phyloP scores from a whole-genome alignment of 306 rosid species.

The Astragalus glycyphyllos region DNA sequence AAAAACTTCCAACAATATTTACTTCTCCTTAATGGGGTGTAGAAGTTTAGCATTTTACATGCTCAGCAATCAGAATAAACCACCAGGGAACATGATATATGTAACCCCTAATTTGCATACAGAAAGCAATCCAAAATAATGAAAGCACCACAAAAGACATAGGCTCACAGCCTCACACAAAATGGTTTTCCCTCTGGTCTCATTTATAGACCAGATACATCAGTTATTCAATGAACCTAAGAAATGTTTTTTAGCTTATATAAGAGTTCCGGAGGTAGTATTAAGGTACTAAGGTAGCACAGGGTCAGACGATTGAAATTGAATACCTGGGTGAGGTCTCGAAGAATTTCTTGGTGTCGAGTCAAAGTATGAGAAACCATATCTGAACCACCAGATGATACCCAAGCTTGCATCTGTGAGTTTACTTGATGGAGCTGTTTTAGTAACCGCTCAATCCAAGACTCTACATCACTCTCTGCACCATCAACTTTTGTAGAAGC shows the following conservation, averaged over 20 bases:
- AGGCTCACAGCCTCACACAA: slow-evolving; percentile 16
- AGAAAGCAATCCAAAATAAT: slow-evolving; percentile 25
- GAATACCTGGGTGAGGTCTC: slow-evolving; percentile 94
- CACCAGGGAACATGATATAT: neutral
- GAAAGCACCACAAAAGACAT: slow-evolving; percentile 12
- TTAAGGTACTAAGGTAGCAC: neutral
- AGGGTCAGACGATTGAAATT: slow-evolving; percentile 10
- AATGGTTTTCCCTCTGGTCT: neutral
- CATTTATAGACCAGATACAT: too few species aligned
- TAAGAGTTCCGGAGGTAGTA: too few species aligned
- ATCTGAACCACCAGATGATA: slow-evolving; percentile 93
- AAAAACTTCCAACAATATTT: too few species aligned
- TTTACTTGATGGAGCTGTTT: slow-evolving; percentile 96
- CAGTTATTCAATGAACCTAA: too few species aligned
- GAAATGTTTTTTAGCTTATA: too few species aligned
- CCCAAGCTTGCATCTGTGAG: slow-evolving; percentile 99
- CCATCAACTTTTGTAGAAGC: slow-evolving; percentile 69
- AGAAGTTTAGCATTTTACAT: too few species aligned
- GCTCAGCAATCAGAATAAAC: too few species aligned
- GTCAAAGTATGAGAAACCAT: slow-evolving; percentile 98
- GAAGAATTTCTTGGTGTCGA: slow-evolving; percentile 98
- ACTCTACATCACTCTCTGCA: slow-evolving; percentile 72
- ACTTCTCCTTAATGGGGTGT: too few species aligned
- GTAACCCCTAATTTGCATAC: neutral
- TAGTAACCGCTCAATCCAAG: slow-evolving; percentile 74